A percentile compares a stretch with the other conserved stretches of the same genome.
Conservation (phyloP, 2,329 filamentous ascomycete genomes). For the Paraphoma chrysanthemicola region DNA sequence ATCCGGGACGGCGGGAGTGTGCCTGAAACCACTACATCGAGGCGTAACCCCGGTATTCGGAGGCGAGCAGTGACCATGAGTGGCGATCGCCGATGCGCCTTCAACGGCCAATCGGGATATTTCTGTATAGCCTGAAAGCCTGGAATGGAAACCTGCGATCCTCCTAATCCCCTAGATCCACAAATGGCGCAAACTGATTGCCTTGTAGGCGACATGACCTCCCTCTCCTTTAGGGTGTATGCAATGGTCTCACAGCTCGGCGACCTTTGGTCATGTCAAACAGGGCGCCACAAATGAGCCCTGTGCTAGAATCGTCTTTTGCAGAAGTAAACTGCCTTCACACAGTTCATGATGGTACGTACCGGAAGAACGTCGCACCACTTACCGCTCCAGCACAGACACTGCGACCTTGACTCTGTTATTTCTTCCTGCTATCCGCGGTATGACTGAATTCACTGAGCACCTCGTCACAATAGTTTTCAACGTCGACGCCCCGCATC, state of each 20-base stretch:
- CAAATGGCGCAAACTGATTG: slow-evolving; percentile 8
- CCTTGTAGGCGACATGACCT: slow-evolving; percentile 9
- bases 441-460: background rate
- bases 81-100: slow-evolving; percentile 16
- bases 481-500: too few relatives aligned
- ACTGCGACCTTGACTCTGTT: slow-evolving; percentile 13
- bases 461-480: too few relatives aligned
- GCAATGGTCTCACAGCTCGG: slow-evolving; percentile 31
- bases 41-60: slow-evolving; percentile 25
- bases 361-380: slow-evolving; percentile 24
- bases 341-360: slow-evolving; percentile 19
- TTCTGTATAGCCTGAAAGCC: slow-evolving; percentile 31
- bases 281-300: slow-evolving; percentile 7
- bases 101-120: slow-evolving; percentile 30
- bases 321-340: background rate
- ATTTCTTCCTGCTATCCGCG: background rate
- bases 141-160: background rate
- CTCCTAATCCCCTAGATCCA: slow-evolving; percentile 2
- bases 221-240: slow-evolving; percentile 18
- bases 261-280: slow-evolving; percentile 26
- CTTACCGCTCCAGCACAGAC: slow-evolving; percentile 30
- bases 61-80: slow-evolving; percentile 21
- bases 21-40: slow-evolving; percentile 16
- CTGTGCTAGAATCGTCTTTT: background rate
- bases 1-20: slow-evolving; percentile 25